These are phyloP conservation scores for Vitis riparia DNA, from an alignment of 164 flowering plant species.

Conservation along the genomic window DNA sequence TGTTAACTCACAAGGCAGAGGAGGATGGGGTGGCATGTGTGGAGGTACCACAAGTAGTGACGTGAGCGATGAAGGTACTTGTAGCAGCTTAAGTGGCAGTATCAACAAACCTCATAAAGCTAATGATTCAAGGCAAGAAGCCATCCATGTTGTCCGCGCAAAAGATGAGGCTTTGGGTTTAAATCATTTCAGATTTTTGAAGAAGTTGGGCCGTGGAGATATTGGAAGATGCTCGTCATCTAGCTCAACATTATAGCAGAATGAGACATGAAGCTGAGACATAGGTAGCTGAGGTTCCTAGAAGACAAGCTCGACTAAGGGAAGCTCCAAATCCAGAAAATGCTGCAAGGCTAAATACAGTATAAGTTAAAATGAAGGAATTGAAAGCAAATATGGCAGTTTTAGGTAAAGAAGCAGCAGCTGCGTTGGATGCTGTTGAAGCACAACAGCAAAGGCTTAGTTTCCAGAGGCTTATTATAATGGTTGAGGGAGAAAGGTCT, in stretches of 20 bases:
- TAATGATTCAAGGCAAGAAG: constrained; percentile 81
- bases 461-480: constrained; percentile 86
- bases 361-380: constrained; percentile 88
- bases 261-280: constrained; percentile 99
- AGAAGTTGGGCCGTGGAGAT: constrained; percentile 21
- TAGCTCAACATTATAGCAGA: constrained; percentile 96
- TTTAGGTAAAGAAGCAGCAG: constrained; percentile 93
- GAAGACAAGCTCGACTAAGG: constrained; percentile 73
- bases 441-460: constrained; percentile 93
- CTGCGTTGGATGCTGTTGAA: constrained; percentile 93
- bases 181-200: constrained; percentile 70
- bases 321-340: constrained; percentile 79
- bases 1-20: too few species aligned
- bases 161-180: constrained; percentile 64
- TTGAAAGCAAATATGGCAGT: constrained; percentile 91
- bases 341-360: constrained; percentile 71
- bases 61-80: constrained; percentile 78
- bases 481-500: constrained; percentile 91
- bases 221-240: constrained; percentile 98
- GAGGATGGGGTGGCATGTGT: constrained; percentile 20
- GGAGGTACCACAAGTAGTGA: constrained; percentile 81
- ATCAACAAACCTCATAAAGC: constrained; percentile 81
- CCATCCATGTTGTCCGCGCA: constrained; percentile 61
- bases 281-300: constrained; percentile 86
- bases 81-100: constrained; percentile 78